phyloP scores from a whole-genome alignment of 768 basidiomycete genomes.

The Amylocystis lapponica region DNA sequence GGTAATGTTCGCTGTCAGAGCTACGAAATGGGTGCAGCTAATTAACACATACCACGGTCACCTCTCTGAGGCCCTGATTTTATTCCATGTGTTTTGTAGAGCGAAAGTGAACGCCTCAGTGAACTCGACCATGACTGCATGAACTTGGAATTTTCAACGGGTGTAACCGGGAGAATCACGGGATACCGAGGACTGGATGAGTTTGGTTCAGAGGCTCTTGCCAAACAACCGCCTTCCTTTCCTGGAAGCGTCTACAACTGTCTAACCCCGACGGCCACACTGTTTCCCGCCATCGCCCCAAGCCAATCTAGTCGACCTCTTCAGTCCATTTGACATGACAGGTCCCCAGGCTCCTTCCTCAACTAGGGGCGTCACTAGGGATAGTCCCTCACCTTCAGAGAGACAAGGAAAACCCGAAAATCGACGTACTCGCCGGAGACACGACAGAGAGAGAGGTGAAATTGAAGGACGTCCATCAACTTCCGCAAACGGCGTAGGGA shows the following conservation, averaged over 20 bases:
- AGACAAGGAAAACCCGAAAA: neutral
- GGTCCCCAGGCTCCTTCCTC: neutral
- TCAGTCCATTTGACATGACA: neutral
- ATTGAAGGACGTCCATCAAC: constrained; percentile 3
- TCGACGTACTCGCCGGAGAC: constrained; percentile 3
- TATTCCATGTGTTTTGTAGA: constrained; percentile 9
- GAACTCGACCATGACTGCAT: constrained; percentile 8
- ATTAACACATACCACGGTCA: constrained; percentile 18
- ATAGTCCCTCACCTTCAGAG: neutral
- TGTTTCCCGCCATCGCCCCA: neutral
- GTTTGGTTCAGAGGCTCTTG: constrained; percentile 5
- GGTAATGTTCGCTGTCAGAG: neutral
- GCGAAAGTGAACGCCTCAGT: constrained; percentile 8
- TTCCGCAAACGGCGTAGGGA: neutral
- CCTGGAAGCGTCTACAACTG: neutral
- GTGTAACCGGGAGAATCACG: no score
- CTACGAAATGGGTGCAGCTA: neutral
- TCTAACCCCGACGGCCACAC: neutral
- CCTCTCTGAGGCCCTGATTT: constrained; percentile 21
- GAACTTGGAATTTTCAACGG: no score
- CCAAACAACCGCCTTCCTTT: constrained; percentile 2
- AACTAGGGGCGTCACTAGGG: neutral
- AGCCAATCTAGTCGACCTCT: neutral
- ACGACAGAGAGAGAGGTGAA: neutral
- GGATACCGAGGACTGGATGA: neutral